A percentile compares a stretch with the other conserved stretches of the same genome.
phyloP scores from a whole-genome alignment of 768 basidiomycete species.

The Xerocomellus chrysenteron region DNA sequence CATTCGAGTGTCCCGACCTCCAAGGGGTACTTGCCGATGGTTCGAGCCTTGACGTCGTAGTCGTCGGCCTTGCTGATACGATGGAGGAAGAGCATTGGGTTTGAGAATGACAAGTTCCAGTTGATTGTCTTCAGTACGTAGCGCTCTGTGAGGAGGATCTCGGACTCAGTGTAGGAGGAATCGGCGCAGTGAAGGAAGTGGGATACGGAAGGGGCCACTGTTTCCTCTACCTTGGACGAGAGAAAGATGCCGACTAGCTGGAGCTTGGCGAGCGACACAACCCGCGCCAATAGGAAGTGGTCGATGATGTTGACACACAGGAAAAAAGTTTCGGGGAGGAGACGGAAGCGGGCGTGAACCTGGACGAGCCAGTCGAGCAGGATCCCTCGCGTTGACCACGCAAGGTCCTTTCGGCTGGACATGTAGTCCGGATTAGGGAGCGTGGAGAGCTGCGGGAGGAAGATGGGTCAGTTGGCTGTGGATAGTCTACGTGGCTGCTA shows the following conservation, averaged over 20 bases:
- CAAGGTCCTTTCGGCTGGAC: slow-evolving; percentile 75
- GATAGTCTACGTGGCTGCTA: neutral
- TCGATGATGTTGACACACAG: slow-evolving; percentile 84
- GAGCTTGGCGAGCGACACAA: slow-evolving; percentile 78
- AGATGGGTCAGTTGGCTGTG: neutral
- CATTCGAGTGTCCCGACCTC: too few species aligned
- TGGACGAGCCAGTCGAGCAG: slow-evolving; percentile 94
- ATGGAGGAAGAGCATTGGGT: slow-evolving; percentile 85
- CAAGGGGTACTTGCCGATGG: slow-evolving; percentile 87
- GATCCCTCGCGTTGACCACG: slow-evolving; percentile 83
- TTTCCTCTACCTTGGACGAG: slow-evolving; percentile 91
- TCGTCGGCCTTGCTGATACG: slow-evolving; percentile 92
- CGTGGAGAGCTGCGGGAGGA: slow-evolving; percentile 54
- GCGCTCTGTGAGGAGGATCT: slow-evolving; percentile 86
- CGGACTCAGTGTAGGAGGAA: slow-evolving; percentile 68
- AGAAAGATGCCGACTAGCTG: slow-evolving; percentile 93
- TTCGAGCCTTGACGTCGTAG: slow-evolving; percentile 82
- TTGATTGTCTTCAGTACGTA: slow-evolving; percentile 84
- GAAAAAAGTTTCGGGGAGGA: slow-evolving; percentile 90
- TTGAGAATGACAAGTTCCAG: slow-evolving; percentile 85
- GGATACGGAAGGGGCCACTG: slow-evolving; percentile 77
- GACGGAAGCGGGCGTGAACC: slow-evolving; percentile 80
- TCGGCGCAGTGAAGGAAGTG: slow-evolving; percentile 83
- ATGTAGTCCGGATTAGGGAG: slow-evolving; percentile 88
- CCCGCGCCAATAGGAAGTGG: slow-evolving; percentile 68